Conservation (phyloP, 331 rosid genomes). For the Acacia concinna region DNA sequence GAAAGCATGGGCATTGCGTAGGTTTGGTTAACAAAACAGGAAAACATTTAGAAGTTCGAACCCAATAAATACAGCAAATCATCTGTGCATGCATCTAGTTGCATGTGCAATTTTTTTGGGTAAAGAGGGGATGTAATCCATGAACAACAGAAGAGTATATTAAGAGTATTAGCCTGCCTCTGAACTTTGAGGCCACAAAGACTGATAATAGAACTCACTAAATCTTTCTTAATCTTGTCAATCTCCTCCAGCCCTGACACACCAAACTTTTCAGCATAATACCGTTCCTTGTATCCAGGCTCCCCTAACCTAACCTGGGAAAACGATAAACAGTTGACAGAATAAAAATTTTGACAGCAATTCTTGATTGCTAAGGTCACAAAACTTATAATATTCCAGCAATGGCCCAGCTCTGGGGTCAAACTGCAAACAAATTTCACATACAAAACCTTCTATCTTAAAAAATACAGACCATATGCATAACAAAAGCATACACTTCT, state of each 20-base stretch:
- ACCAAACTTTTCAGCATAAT: conserved; percentile 86
- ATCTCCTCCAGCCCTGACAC: conserved; percentile 57
- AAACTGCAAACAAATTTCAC: not conserved
- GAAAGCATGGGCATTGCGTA: not conserved
- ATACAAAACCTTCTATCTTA: conserved; percentile 3
- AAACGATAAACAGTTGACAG: conserved; percentile 13
- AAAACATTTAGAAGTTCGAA: conserved; percentile 14
- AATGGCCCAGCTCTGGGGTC: conserved; percentile 13
- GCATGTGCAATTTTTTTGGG: not conserved
- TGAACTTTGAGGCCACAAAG: conserved; percentile 18
- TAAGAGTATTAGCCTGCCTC: not conserved
- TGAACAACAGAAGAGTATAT: not conserved
- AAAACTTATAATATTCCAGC: conserved; percentile 1
- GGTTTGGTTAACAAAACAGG: conserved; percentile 18
- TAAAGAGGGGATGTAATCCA: not conserved
- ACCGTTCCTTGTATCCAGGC: conserved; percentile 95
- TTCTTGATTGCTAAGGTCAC: conserved; percentile 4
- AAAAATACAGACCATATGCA: conserved; percentile 12
- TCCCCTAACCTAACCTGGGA: conserved; percentile 88
- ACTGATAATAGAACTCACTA: conserved; percentile 35
- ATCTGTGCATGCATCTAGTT: not conserved
- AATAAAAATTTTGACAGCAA: conserved; percentile 9
- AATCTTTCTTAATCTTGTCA: conserved; percentile 58
- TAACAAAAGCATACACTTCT: conserved; percentile 17
- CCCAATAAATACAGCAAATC: conserved; percentile 14